phyloP scores from a whole-genome alignment of 768 basidiomycete genomes.

The Kwoniella mangroviensis region DNA sequence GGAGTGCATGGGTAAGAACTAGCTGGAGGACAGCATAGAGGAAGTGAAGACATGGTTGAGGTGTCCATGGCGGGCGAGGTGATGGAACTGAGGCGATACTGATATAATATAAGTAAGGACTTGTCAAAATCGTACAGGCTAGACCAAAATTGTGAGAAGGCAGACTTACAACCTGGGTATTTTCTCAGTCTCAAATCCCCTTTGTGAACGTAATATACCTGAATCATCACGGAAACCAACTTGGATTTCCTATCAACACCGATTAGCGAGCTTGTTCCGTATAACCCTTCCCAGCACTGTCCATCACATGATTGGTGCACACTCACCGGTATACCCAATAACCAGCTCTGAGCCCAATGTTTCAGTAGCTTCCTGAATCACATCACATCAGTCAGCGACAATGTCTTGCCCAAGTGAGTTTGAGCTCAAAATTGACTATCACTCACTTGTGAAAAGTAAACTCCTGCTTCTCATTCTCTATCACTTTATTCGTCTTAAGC shows the following conservation, averaged over 20 bases:
- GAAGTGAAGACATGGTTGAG: constrained; percentile 41
- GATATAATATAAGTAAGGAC: no score
- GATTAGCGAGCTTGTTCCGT: no score
- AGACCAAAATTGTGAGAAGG: no score
- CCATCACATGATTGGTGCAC: no score
- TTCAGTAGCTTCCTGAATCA: constrained; percentile 55
- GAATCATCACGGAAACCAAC: constrained; percentile 55
- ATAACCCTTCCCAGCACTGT: no score
- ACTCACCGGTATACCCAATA: constrained; percentile 56
- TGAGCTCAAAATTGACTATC: neutral
- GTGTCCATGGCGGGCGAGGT: constrained; percentile 43
- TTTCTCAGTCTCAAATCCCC: constrained; percentile 47
- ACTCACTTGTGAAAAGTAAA: constrained; percentile 53
- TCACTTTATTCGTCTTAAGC: constrained; percentile 57
- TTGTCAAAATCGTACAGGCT: no score
- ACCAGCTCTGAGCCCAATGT: constrained; percentile 59
- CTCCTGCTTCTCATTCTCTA: constrained; percentile 49
- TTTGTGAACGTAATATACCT: constrained; percentile 45
- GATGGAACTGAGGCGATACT: constrained; percentile 42
- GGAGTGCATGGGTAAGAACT: constrained; percentile 41
- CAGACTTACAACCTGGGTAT: constrained; percentile 52
- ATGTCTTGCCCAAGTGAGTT: neutral
- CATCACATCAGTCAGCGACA: neutral
- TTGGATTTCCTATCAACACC: constrained; percentile 50
- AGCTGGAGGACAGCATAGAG: constrained; percentile 43